Conservation (phyloP, 148 eudicot species). For the Rheum nobile region DNA sequence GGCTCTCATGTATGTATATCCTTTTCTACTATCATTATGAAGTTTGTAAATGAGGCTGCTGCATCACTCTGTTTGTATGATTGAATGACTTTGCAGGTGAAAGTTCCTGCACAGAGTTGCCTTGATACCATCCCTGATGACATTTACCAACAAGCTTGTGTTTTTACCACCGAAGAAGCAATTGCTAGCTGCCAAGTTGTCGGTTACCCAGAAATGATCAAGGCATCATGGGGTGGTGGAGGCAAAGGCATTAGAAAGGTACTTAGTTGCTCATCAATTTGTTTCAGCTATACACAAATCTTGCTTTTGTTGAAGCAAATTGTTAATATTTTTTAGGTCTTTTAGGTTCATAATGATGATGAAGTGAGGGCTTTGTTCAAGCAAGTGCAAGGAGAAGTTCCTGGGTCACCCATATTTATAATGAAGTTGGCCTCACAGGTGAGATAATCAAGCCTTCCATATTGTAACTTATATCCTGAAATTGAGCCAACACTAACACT, state of each 20-base stretch:
- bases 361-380: no score
- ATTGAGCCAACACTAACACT: background rate
- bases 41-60: slow-evolving; percentile 2
- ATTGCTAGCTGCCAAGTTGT: slow-evolving; percentile 91
- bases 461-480: background rate
- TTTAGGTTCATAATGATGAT: slow-evolving; percentile 91
- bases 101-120: slow-evolving; percentile 69
- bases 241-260: slow-evolving; percentile 99
- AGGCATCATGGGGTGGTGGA: slow-evolving; percentile 99
- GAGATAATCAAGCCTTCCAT: slow-evolving; percentile 13
- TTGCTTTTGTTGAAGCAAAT: background rate
- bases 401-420: slow-evolving; percentile 93
- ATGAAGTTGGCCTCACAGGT: slow-evolving; percentile 99
- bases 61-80: background rate
- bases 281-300: no score
- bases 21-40: background rate
- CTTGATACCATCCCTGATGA: slow-evolving; percentile 74
- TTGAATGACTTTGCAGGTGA: slow-evolving; percentile 41
- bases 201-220: slow-evolving; percentile 97
- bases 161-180: no score
- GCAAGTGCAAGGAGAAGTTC: slow-evolving; percentile 99
- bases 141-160: no score
- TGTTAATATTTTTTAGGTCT: slow-evolving; percentile 9
- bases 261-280: background rate
- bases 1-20: slow-evolving; percentile 71